These are phyloP conservation scores for Neofusicoccum umdonicola DNA, from an alignment of 2,329 filamentous ascomycete species.

Conservation along the genomic window DNA sequence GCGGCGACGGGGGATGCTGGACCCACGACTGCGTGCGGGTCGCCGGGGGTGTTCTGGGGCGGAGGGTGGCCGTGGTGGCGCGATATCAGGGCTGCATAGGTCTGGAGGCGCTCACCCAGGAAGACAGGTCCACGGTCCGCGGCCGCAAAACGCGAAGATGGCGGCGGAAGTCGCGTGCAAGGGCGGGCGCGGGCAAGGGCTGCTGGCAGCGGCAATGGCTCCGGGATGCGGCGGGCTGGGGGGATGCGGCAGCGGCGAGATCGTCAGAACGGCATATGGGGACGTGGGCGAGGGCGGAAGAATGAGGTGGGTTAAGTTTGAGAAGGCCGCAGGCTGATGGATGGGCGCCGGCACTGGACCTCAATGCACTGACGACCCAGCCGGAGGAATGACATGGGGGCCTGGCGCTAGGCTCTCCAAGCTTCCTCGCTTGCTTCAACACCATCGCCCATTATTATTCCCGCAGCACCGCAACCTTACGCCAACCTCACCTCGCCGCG, in stretches of 20 bases:
- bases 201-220: background rate
- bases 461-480: slow-evolving; percentile 7
- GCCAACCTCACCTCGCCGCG: slow-evolving; percentile 9
- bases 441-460: background rate
- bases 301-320: slow-evolving; percentile 9
- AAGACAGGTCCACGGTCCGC: slow-evolving; percentile 12
- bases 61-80: slow-evolving; percentile 12
- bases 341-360: slow-evolving; percentile 15
- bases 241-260: background rate
- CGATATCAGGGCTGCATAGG: slow-evolving; percentile 18
- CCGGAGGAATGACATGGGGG: slow-evolving; percentile 6
- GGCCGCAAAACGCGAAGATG: slow-evolving; percentile 17
- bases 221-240: background rate
- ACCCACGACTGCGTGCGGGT: background rate
- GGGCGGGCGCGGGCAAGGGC: slow-evolving; percentile 2
- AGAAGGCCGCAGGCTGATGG: slow-evolving; percentile 5
- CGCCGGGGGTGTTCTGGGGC: slow-evolving; percentile 1
- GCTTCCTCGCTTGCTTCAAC: slow-evolving; percentile 16
- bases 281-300: background rate
- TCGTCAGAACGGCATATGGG: background rate
- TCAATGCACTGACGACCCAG: slow-evolving; percentile 9
- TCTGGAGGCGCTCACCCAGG: slow-evolving; percentile 14
- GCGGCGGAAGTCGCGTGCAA: slow-evolving; percentile 16
- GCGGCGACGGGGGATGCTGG: slow-evolving; percentile 3
- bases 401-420: slow-evolving; percentile 17